phyloP scores from a whole-genome alignment of 768 basidiomycete species.

The Phylloporus sp. region DNA sequence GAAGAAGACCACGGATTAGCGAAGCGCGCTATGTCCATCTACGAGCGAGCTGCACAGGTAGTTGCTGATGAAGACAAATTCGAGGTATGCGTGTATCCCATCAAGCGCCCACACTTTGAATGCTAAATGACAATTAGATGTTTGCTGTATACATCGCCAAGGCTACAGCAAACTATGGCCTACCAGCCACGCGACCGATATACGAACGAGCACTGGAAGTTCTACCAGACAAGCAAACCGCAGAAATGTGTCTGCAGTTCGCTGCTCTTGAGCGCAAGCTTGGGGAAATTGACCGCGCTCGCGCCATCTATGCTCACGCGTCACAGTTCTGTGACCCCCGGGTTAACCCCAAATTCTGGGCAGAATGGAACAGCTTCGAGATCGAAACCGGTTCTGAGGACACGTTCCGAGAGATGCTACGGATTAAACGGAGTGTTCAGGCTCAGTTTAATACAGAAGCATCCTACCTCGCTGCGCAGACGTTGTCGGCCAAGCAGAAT shows the following conservation, averaged over 20 bases:
- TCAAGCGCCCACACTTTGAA: not conserved
- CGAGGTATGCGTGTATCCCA: slow-evolving; percentile 52
- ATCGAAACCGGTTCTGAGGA: slow-evolving; percentile 99
- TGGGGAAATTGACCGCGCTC: slow-evolving; percentile 96
- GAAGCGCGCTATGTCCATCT: slow-evolving; percentile 93
- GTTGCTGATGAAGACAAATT: slow-evolving; percentile 92
- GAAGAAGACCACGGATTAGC: slow-evolving; percentile 95
- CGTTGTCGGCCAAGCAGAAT: slow-evolving; percentile 63
- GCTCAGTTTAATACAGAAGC: slow-evolving; percentile 98
- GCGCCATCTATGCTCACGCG: slow-evolving; percentile 94
- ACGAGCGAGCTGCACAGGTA: slow-evolving; percentile 84
- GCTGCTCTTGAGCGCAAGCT: slow-evolving; percentile 94
- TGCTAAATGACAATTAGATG: slow-evolving; percentile 53
- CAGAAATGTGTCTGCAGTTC: slow-evolving; percentile 96
- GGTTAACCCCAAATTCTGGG: slow-evolving; percentile 88
- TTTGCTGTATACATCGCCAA: slow-evolving; percentile 97
- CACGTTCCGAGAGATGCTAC: slow-evolving; percentile 92
- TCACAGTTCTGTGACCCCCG: slow-evolving; percentile 98
- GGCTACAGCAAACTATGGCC: slow-evolving; percentile 90
- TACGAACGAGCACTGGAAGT: slow-evolving; percentile 93
- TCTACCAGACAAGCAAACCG: slow-evolving; percentile 89
- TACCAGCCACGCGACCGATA: slow-evolving; percentile 93
- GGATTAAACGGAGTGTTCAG: slow-evolving; percentile 97
- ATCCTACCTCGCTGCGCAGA: slow-evolving; percentile 88
- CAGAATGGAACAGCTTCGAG: slow-evolving; percentile 96